phyloP scores from a whole-genome alignment of 73 alveolate species.

The Paramecium biaurelia region DNA sequence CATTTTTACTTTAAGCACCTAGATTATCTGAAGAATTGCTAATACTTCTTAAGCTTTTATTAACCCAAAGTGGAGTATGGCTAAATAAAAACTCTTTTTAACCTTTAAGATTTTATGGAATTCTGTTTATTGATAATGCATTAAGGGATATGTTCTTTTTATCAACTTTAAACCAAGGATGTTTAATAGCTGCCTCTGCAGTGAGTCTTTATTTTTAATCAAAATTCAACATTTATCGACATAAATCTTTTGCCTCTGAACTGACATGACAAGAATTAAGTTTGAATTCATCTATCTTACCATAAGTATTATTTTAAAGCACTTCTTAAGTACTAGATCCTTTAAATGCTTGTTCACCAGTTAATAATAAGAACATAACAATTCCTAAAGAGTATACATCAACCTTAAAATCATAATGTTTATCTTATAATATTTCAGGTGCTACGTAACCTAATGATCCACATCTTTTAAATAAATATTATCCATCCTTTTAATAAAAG shows the following conservation, averaged over 20 bases:
- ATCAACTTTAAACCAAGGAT: not conserved
- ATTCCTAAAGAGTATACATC: constrained; percentile 81
- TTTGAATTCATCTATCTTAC: not conserved
- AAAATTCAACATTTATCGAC: not conserved
- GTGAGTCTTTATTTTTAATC: not conserved
- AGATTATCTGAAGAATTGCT: not conserved
- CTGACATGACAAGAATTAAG: not conserved
- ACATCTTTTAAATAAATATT: constrained; percentile 50
- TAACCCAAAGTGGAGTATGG: not conserved
- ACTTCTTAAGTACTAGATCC: not conserved
- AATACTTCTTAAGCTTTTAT: not conserved
- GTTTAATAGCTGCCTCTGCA: not conserved
- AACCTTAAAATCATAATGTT: constrained; percentile 65
- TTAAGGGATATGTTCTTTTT: not conserved
- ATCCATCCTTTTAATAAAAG: not conserved
- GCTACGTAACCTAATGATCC: constrained; percentile 82
- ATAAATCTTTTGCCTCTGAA: not conserved
- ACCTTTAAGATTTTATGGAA: not conserved
- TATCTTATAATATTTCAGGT: constrained; percentile 76
- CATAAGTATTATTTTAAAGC: not conserved
- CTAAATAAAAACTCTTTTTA: not conserved
- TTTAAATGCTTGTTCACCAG: constrained; percentile 42
- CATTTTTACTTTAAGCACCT: not conserved
- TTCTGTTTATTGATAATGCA: not conserved
- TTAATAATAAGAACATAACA: constrained; percentile 69